These are phyloP conservation scores for Cyberlindnera xylosilytica DNA, from an alignment of 805 yeast genomes.

Conservation along the genomic window DNA sequence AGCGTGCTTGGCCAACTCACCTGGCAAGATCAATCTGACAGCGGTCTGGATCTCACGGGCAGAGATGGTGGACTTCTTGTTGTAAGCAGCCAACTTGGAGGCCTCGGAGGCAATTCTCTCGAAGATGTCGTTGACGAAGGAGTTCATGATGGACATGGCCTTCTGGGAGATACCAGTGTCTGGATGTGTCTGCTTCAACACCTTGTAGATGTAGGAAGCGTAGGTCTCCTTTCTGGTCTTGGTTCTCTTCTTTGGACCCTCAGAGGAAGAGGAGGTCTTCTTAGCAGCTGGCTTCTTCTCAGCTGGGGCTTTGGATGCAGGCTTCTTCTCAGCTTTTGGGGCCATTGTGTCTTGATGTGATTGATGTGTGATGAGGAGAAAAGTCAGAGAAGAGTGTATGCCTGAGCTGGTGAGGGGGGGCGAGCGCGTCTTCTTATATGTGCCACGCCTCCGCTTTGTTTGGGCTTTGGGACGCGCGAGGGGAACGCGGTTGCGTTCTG, in stretches of 20 bases:
- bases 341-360: conserved; percentile 46
- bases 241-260: conserved; percentile 86
- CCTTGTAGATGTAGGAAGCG: conserved; percentile 98
- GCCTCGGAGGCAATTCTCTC: conserved; percentile 99
- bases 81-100: conserved; percentile 97
- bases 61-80: conserved; percentile 97
- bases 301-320: conserved; percentile 91
- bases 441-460: conserved; percentile 2
- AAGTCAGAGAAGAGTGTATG: neutral
- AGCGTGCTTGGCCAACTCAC: conserved; percentile 98
- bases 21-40: conserved; percentile 96
- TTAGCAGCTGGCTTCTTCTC: conserved; percentile 94
- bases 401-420: conserved; percentile 2
- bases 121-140: conserved; percentile 95
- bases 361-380: conserved; percentile 4
- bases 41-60: conserved; percentile 99
- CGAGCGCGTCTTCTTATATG: conserved; percentile 13
- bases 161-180: conserved; percentile 99
- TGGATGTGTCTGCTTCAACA: conserved; percentile 97
- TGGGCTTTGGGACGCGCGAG: neutral
- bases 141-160: conserved; percentile 98
- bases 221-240: conserved; percentile 98
- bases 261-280: conserved; percentile 71
- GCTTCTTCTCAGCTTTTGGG: conserved; percentile 60
- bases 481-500: conserved; percentile 9